Base-by-base conservation (phyloP, 2,329 filamentous ascomycete species). In the Colletotrichum caudatum region DNA sequence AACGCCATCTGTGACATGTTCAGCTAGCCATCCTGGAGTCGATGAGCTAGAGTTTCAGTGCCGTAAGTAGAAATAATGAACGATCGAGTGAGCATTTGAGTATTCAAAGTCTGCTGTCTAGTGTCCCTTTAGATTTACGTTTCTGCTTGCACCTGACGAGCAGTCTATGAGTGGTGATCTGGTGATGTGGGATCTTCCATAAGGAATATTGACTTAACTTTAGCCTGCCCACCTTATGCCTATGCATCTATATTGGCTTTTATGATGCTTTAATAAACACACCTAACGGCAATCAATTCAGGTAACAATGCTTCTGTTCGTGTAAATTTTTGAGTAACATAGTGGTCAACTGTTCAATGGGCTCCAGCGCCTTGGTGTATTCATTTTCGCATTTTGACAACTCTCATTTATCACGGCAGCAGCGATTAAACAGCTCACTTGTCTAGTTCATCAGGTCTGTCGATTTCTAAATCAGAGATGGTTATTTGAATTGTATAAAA, bases 31-130 rank as follows among this genome's bases (percentile, higher is more conserved):
- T 29, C 35, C 20, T 26, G 9, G 35, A 61, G 39, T 37, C 20
- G 26, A n/a, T 26, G 7, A 23, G n/a, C 16, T 35, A n/a, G 12
- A 57, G 20, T 23, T 6, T 14, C 8, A 12, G 14, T 14, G 12
- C 8, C n/a, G 18, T 23, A 26, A 54, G 35, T 29, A n/a, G 18
- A 12, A 11, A 26, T 3, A 29, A 11, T 20, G 18, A 16, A 8
- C 16, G 51, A 11, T 18, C 18, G 16, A 11, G 29, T 3, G 37
- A 23, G 14, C 23, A 16, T 53, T 39, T 20, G 3, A 35, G 6
- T 20, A 16, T 14, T 41, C n/a, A 58, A 39, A 26, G 41, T 48
- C 44, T 64, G 51, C 59, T 60, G 12, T 53, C 23, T 44, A 44
- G 57, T 8, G 8, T 18, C 23, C 20, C 18, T 16, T 37, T n/a